phyloP scores from a whole-genome alignment of 2,329 filamentous ascomycete species.

The Ceratocystis lukuohia region DNA sequence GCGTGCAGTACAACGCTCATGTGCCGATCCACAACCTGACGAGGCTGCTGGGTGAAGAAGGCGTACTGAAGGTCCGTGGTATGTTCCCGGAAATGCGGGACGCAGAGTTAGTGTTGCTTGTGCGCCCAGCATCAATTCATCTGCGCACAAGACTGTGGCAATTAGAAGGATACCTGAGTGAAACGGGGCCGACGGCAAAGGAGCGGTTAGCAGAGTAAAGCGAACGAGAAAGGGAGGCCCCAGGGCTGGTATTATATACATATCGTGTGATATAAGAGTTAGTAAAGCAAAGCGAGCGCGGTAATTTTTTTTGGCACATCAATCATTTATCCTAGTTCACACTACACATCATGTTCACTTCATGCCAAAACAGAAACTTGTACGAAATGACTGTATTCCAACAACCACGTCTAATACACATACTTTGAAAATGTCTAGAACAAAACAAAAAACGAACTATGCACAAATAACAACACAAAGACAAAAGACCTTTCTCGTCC shows the following conservation, averaged over 20 bases:
- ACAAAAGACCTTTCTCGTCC: background rate
- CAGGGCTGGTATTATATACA: background rate
- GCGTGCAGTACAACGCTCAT: slow-evolving; percentile 26
- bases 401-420: slow-evolving; percentile 11
- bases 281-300: background rate
- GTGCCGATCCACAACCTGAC: slow-evolving; percentile 41
- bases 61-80: slow-evolving; percentile 30
- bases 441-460: slow-evolving; percentile 13
- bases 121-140: slow-evolving; percentile 29
- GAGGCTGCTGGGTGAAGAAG: slow-evolving; percentile 37
- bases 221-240: background rate
- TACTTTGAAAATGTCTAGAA: slow-evolving; percentile 4
- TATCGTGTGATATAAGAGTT: background rate
- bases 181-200: background rate
- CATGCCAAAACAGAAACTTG: slow-evolving; percentile 5
- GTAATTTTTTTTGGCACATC: background rate
- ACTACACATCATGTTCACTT: background rate
- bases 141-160: slow-evolving; percentile 44
- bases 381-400: slow-evolving; percentile 16
- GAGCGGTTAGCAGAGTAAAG: background rate
- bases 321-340: background rate
- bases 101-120: slow-evolving; percentile 32
- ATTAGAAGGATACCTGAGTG: slow-evolving; percentile 38
- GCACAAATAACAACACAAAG: slow-evolving; percentile 16
- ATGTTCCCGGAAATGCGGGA: slow-evolving; percentile 28